Percentiles rank a stretch among this genome's conserved stretches.
Conservation (phyloP, 768 basidiomycete genomes). For the Suillus tomentosus region DNA sequence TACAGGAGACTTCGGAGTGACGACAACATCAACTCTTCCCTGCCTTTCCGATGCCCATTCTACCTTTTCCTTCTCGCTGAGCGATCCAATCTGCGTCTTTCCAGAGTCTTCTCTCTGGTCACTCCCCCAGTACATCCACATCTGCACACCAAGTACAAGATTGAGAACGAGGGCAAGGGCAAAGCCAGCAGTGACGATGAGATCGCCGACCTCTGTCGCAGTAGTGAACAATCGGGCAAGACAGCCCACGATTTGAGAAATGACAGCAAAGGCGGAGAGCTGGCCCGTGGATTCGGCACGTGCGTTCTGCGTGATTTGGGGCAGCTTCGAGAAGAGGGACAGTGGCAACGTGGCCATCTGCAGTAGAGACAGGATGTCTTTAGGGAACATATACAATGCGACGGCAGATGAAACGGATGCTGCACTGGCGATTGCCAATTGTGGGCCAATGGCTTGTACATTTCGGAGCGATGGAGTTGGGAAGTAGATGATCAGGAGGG, state of each 20-base stretch:
- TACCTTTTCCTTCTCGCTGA: constrained; percentile 30
- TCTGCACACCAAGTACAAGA: constrained; percentile 77
- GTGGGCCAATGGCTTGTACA: constrained; percentile 30
- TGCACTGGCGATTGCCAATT: constrained; percentile 34
- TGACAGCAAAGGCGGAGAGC: constrained; percentile 89
- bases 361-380: constrained; percentile 58
- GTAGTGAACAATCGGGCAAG: constrained; percentile 94
- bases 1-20: constrained; percentile 44
- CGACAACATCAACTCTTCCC: constrained; percentile 43
- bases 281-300: constrained; percentile 83
- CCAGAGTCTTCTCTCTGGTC: constrained; percentile 37
- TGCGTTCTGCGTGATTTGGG: constrained; percentile 87
- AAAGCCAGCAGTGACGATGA: constrained; percentile 81
- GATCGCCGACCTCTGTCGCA: constrained; percentile 83
- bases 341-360: constrained; percentile 90
- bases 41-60: constrained; percentile 28
- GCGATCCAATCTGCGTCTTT: constrained; percentile 20
- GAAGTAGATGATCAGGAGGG: constrained; percentile 80
- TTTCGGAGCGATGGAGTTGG: constrained; percentile 36
- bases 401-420: constrained; percentile 37
- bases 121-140: constrained; percentile 83
- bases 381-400: constrained; percentile 50
- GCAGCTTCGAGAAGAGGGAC: constrained; percentile 89
- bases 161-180: constrained; percentile 82
- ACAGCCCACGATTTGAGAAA: constrained; percentile 86